Evolutionary conservation across 2,329 filamentous ascomycete species (phyloP).

Genomic region (Zelopaecilomyces penicillatus): DNA sequence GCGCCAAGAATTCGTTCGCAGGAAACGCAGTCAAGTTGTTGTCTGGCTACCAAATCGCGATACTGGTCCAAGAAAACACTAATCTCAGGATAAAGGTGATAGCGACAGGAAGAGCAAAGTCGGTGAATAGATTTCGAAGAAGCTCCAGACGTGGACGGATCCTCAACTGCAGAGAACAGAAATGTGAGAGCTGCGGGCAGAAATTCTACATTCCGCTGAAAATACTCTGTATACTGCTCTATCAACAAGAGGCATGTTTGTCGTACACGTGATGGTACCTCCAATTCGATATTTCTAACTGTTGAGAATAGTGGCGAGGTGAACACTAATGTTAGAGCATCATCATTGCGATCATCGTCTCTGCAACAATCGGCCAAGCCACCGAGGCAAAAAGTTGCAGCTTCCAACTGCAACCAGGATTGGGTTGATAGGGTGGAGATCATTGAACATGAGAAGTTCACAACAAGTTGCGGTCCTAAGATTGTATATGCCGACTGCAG

Average conservation of each 20-base stretch:
- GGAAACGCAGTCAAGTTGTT: slow-evolving; percentile 53
- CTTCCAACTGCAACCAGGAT: slow-evolving; percentile 53
- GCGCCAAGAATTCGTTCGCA: slow-evolving; percentile 68
- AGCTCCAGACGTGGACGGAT: slow-evolving; percentile 52
- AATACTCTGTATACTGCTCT: slow-evolving; percentile 68
- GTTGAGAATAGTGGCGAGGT: slow-evolving; percentile 48
- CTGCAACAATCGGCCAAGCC: slow-evolving; percentile 58
- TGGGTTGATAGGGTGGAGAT: slow-evolving; percentile 39
- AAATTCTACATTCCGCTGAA: slow-evolving; percentile 58
- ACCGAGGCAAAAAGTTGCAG: slow-evolving; percentile 54
- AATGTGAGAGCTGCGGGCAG: slow-evolving; percentile 65
- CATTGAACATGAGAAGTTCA: slow-evolving; percentile 48
- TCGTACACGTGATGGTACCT: slow-evolving; percentile 53
- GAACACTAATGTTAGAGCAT: slow-evolving; percentile 53
- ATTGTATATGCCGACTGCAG: slow-evolving; percentile 63
- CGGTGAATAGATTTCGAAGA: slow-evolving; percentile 67
- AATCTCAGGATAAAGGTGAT: slow-evolving; percentile 58
- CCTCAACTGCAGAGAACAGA: slow-evolving; percentile 61
- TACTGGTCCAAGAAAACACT: slow-evolving; percentile 65
- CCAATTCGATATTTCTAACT: slow-evolving; percentile 38
- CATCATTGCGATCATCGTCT: slow-evolving; percentile 50
- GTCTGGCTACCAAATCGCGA: slow-evolving; percentile 47
- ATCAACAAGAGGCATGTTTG: slow-evolving; percentile 64
- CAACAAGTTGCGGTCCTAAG: slow-evolving; percentile 46
- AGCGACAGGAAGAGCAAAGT: slow-evolving; percentile 68